Conservation (phyloP, 2,329 filamentous ascomycete species). For the Cyphellophora europaea region DNA sequence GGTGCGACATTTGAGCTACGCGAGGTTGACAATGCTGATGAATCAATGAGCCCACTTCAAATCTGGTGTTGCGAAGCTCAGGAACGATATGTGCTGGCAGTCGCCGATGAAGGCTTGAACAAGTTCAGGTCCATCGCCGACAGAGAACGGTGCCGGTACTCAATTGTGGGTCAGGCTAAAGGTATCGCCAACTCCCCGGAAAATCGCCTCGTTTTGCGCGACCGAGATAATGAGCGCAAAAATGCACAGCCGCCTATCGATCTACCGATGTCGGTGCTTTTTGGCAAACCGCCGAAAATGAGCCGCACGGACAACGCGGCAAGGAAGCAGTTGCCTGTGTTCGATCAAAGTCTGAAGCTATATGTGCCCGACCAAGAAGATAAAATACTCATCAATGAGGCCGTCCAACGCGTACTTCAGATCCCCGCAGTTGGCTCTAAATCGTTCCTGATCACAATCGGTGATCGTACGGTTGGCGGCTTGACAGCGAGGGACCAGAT, state of each 20-base stretch:
- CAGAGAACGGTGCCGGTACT: conserved; percentile 85
- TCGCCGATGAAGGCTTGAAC: conserved; percentile 72
- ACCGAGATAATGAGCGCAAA: conserved; percentile 57
- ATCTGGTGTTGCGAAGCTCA: conserved; percentile 98
- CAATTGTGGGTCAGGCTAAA: conserved; percentile 72
- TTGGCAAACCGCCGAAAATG: conserved; percentile 79
- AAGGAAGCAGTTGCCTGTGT: conserved; percentile 57
- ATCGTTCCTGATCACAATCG: conserved; percentile 94
- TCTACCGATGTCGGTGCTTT: conserved; percentile 77
- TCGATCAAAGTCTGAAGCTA: conserved; percentile 64
- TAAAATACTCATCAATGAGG: conserved; percentile 51
- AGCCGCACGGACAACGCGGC: conserved; percentile 63
- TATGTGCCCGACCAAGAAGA: conserved; percentile 51
- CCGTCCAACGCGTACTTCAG: conserved; percentile 70
- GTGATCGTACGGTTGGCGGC: conserved; percentile 83
- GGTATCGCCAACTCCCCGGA: conserved; percentile 41
- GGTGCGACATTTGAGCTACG: conserved; percentile 91
- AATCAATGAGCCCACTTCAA: conserved; percentile 86
- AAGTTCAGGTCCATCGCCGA: conserved; percentile 58
- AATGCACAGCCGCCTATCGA: conserved; percentile 74
- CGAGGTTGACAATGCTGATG: conserved; percentile 83
- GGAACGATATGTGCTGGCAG: conserved; percentile 86
- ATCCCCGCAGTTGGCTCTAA: conserved; percentile 93
- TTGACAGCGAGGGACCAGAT: conserved; percentile 86
- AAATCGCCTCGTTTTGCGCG: conserved; percentile 67